phyloP scores from a whole-genome alignment of 371 early-diverging fungal species.

The Lichtheimia ramosa region DNA sequence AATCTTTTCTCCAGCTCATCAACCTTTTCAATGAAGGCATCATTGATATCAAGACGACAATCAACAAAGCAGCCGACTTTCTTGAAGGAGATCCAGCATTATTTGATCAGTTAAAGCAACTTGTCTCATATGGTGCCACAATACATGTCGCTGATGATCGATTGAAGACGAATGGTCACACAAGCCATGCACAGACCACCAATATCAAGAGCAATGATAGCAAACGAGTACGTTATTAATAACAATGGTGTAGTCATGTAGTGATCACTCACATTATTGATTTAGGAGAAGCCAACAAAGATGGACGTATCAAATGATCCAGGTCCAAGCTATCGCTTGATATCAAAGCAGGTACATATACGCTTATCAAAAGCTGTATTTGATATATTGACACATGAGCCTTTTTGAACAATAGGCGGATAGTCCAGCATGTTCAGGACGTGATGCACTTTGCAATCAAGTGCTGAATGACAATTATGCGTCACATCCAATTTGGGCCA shows the following conservation, averaged over 20 bases:
- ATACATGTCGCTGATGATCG: too few relatives aligned
- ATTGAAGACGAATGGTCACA: background rate
- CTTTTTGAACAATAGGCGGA: conserved; percentile 41
- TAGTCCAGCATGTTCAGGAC: conserved; percentile 73
- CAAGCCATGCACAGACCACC: background rate
- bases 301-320: conserved; percentile 15
- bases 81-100: conserved; percentile 72
- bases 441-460: conserved; percentile 85
- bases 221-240: background rate
- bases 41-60: conserved; percentile 77
- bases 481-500: conserved; percentile 92
- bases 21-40: conserved; percentile 96
- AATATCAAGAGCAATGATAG: background rate
- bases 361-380: conserved; percentile 5
- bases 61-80: conserved; percentile 81
- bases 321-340: conserved; percentile 46
- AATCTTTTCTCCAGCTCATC: conserved; percentile 94
- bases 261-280: too few relatives aligned
- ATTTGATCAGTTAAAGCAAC: conserved; percentile 88
- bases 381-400: background rate
- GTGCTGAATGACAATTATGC: conserved; percentile 96
- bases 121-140: conserved; percentile 82
- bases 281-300: background rate
- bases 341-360: conserved; percentile 56
- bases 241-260: background rate